phyloP scores from a whole-genome alignment of 805 yeast species.

The Starmerella geochares region DNA sequence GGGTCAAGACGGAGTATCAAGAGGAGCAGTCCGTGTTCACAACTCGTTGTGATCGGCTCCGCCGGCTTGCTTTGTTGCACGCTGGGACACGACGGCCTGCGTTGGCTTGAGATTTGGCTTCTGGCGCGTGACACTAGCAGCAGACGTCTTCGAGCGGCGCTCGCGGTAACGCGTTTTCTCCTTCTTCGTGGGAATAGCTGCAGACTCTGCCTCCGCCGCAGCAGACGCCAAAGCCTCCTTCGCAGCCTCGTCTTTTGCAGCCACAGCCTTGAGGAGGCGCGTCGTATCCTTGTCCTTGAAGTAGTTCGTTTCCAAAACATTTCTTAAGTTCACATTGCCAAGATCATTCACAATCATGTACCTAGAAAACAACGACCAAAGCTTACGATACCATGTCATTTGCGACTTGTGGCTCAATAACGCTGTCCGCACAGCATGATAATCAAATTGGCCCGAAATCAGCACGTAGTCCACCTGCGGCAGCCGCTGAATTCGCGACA shows the following conservation, averaged over 20 bases:
- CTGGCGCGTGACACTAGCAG: conserved; percentile 14
- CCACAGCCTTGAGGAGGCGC: neutral
- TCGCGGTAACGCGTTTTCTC: conserved; percentile 6
- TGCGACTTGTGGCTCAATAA: conserved; percentile 76
- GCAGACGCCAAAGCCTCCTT: neutral
- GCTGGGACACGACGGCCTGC: neutral
- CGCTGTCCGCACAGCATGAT: conserved; percentile 43
- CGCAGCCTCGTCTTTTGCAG: conserved; percentile 1
- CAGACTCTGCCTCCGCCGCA: neutral
- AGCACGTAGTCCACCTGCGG: conserved; percentile 17
- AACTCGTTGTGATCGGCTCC: conserved; percentile 8
- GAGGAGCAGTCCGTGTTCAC: neutral
- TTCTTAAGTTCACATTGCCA: conserved; percentile 17
- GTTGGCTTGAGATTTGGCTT: conserved; percentile 9
- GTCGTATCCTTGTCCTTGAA: conserved; percentile 4
- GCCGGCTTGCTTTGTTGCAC: neutral
- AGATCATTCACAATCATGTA: conserved; percentile 66
- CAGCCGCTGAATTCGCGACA: conserved; percentile 22
- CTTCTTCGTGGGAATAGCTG: neutral
- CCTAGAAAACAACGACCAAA: conserved; percentile 70
- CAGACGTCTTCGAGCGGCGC: conserved; percentile 4
- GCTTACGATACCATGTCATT: conserved; percentile 90
- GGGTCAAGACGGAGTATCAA: too few relatives aligned
- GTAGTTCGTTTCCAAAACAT: conserved; percentile 6
- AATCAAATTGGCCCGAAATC: conserved; percentile 21